Percentiles rank a stretch among this genome's conserved stretches.
Conservation (phyloP, 2,329 filamentous ascomycete genomes). For the Sporothrix pseudoabietina region DNA sequence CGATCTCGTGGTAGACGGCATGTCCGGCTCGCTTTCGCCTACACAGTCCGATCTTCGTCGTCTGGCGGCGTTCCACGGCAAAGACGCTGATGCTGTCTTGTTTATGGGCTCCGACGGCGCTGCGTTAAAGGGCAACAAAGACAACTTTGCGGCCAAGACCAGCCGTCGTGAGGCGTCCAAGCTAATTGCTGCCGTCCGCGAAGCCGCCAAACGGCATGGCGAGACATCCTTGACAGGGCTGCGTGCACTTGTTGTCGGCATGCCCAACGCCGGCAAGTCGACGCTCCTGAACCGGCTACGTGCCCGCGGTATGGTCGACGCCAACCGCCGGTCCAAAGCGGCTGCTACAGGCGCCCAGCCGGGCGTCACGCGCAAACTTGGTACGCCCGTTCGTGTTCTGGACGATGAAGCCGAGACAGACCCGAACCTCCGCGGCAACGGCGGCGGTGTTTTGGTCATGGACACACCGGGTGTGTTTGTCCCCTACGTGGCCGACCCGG, state of each 20-base stretch:
- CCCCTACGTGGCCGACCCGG: conserved; percentile 81
- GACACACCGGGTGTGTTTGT: conserved; percentile 96
- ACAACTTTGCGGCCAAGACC: conserved; percentile 43
- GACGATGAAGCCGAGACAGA: conserved; percentile 38
- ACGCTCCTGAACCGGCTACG: conserved; percentile 89
- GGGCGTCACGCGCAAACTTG: conserved; percentile 84
- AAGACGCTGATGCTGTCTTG: conserved; percentile 42
- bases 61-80: conserved; percentile 46
- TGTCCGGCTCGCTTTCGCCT: conserved; percentile 5
- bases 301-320: conserved; percentile 58
- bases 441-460: conserved; percentile 74
- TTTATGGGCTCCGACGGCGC: conserved; percentile 42
- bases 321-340: conserved; percentile 60
- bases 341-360: conserved; percentile 84
- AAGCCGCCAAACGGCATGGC: conserved; percentile 48
- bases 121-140: conserved; percentile 48
- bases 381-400: conserved; percentile 77
- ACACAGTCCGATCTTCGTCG: conserved; percentile 36
- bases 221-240: conserved; percentile 73
- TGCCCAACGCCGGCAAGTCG: conserved; percentile 97
- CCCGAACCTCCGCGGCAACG: conserved; percentile 39
- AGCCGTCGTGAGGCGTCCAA: conserved; percentile 38
- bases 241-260: conserved; percentile 85
- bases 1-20: conserved; percentile 62
- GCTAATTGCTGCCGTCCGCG: conserved; percentile 54